Conservation (phyloP, 805 yeast genomes). For the Cyberlindnera xylosilytica region DNA sequence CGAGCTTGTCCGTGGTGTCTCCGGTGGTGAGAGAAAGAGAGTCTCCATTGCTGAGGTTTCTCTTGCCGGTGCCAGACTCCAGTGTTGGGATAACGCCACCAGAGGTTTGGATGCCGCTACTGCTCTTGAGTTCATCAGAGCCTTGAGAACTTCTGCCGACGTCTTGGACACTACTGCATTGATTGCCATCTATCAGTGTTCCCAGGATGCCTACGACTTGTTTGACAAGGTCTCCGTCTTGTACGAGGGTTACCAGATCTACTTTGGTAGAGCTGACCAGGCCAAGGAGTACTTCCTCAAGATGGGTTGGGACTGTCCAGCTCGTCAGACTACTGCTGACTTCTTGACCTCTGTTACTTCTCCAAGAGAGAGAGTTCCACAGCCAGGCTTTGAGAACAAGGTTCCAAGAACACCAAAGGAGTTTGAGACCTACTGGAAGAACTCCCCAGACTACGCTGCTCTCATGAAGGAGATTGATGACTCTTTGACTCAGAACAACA, state of each 20-base stretch:
- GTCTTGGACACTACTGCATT: constrained; percentile 50
- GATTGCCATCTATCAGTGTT: constrained; percentile 59
- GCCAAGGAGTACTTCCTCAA: constrained; percentile 48
- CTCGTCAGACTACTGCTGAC: constrained; percentile 59
- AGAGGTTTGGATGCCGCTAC: constrained; percentile 65
- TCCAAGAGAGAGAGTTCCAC: constrained; percentile 46
- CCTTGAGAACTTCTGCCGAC: constrained; percentile 49
- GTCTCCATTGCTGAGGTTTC: constrained; percentile 69
- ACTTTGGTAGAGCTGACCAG: constrained; percentile 41
- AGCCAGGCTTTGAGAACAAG: constrained; percentile 40
- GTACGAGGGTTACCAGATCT: constrained; percentile 57
- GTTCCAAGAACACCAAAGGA: constrained; percentile 54
- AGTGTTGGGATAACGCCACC: constrained; percentile 61
- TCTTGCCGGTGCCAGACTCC: constrained; percentile 44
- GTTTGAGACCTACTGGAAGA: constrained; percentile 48
- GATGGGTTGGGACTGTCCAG: constrained; percentile 57
- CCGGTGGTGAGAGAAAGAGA: constrained; percentile 76
- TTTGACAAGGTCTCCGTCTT: constrained; percentile 52
- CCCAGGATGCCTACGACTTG: constrained; percentile 52
- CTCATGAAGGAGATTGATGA: constrained; percentile 13
- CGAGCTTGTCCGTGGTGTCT: constrained; percentile 65
- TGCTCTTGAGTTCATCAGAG: constrained; percentile 53
- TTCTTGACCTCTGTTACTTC: constrained; percentile 54
- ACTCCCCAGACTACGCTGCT: constrained; percentile 39
- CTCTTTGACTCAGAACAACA: constrained; percentile 1